Evolutionary conservation across 192 early-diverging fungal genomes (phyloP).

Genomic region (Coemansia sp.): DNA sequence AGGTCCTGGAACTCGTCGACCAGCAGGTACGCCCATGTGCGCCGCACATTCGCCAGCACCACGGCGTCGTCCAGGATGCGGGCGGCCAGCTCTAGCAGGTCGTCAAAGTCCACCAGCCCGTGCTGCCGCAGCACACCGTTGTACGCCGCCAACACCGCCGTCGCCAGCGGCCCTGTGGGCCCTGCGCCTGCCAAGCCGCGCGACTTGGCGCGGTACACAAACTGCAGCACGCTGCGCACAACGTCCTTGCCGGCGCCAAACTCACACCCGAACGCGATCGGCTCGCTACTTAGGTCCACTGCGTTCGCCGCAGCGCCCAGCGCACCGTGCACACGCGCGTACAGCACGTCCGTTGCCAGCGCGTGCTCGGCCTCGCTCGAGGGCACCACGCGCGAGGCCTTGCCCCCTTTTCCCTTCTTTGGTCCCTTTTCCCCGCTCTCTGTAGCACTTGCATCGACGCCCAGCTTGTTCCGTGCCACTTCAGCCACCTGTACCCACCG

Average conservation of each 20-base stretch:
- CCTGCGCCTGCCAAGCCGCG: conserved; percentile 21
- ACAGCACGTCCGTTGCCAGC: conserved; percentile 11
- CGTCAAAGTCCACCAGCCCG: conserved; percentile 48
- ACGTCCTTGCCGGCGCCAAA: conserved; percentile 14
- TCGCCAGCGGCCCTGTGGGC: conserved; percentile 17
- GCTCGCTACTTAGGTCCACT: background rate
- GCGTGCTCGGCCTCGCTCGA: conserved; percentile 10
- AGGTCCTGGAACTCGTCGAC: conserved; percentile 53
- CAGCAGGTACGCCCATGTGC: conserved; percentile 31
- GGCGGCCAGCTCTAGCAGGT: conserved; percentile 23
- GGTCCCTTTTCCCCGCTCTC: background rate
- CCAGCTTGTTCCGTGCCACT: conserved; percentile 4
- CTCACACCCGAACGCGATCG: conserved; percentile 1
- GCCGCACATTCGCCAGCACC: conserved; percentile 15
- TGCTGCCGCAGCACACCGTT: conserved; percentile 27
- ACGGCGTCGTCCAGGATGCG: conserved; percentile 12
- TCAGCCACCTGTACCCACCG: conserved; percentile 23
- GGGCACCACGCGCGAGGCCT: conserved; percentile 7
- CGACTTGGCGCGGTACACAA: conserved; percentile 39
- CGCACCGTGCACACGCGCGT: conserved; percentile 15
- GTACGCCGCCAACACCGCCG: conserved; percentile 41
- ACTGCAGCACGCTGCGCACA: conserved; percentile 3
- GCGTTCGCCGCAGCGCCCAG: conserved; percentile 4
- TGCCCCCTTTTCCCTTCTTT: conserved; percentile 1
- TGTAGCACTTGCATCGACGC: background rate